These are phyloP conservation scores for Otatea glauca DNA, from an alignment of 176 grass and related monocot genomes.

Conservation along the genomic window DNA sequence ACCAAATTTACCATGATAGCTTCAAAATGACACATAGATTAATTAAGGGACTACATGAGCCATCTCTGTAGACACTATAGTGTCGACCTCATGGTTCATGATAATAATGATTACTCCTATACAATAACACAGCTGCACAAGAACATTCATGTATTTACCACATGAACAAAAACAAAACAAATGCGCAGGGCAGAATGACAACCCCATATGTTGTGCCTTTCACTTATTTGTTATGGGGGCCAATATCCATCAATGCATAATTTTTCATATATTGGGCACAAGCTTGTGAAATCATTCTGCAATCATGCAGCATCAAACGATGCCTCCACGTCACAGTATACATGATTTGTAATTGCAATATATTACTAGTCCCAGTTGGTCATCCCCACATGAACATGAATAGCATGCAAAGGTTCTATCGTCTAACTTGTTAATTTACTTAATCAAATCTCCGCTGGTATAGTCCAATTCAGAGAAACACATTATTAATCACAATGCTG, in stretches of 20 bases:
- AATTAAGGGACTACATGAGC: conserved; percentile 16
- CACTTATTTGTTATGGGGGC: not conserved
- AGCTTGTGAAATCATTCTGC: conserved; percentile 35
- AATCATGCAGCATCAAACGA: conserved; percentile 36
- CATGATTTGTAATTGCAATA: conserved; percentile 7
- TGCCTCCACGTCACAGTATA: conserved; percentile 35
- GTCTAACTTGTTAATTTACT: not conserved
- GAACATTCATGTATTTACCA: conserved; percentile 33
- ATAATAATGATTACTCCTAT: not conserved
- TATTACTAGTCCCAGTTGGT: not conserved
- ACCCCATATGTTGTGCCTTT: conserved; percentile 8
- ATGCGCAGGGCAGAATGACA: conserved; percentile 5
- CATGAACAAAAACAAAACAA: conserved; percentile 40
- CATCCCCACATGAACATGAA: not conserved
- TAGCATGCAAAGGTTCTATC: not conserved
- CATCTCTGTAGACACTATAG: conserved; percentile 25
- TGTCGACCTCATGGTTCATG: not conserved
- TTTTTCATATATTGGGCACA: not conserved
- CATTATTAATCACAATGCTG: not conserved
- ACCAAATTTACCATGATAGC: too few species aligned
- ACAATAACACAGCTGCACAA: not conserved
- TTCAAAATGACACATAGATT: not conserved
- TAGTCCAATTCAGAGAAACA: not conserved
- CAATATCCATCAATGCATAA: too few species aligned
- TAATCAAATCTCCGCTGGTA: not conserved